Evolutionary conservation across 805 yeast species (phyloP).

Genomic region (Torulaspora delbrueckii): DNA sequence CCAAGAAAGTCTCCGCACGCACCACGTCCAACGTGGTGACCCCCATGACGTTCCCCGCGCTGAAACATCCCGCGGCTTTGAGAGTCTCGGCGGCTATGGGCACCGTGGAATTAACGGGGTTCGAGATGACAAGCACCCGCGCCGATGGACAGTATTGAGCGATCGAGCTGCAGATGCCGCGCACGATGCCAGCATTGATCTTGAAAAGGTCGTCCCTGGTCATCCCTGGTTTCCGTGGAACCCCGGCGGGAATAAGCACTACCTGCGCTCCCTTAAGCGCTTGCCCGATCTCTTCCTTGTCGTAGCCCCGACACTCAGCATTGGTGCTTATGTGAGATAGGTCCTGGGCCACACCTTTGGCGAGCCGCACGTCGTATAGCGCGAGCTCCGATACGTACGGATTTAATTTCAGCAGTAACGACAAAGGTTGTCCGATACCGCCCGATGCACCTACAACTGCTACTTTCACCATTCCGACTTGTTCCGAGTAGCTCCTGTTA

Average conservation of each 20-base stretch:
- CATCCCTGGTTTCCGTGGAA: conserved; percentile 88
- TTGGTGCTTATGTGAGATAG: conserved; percentile 74
- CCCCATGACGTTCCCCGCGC: conserved; percentile 76
- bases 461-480: conserved; percentile 44
- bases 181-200: conserved; percentile 77
- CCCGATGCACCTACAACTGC: conserved; percentile 82
- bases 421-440: conserved; percentile 74
- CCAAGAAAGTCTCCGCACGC: conserved; percentile 67
- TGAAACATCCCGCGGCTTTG: conserved; percentile 64
- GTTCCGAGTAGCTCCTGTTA: too few species aligned
- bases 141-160: conserved; percentile 67
- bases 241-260: conserved; percentile 86
- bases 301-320: conserved; percentile 62
- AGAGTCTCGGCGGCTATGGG: conserved; percentile 79
- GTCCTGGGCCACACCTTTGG: conserved; percentile 80
- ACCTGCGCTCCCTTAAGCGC: conserved; percentile 80
- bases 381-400: conserved; percentile 66
- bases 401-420: conserved; percentile 63
- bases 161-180: conserved; percentile 66
- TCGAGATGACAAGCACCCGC: conserved; percentile 61
- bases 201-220: conserved; percentile 81
- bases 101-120: conserved; percentile 81
- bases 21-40: conserved; percentile 77
- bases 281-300: conserved; percentile 56
- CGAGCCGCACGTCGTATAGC: conserved; percentile 67